Conservation (phyloP, 495 filamentous ascomycete genomes). For the Tuber microsphaerosporum region DNA sequence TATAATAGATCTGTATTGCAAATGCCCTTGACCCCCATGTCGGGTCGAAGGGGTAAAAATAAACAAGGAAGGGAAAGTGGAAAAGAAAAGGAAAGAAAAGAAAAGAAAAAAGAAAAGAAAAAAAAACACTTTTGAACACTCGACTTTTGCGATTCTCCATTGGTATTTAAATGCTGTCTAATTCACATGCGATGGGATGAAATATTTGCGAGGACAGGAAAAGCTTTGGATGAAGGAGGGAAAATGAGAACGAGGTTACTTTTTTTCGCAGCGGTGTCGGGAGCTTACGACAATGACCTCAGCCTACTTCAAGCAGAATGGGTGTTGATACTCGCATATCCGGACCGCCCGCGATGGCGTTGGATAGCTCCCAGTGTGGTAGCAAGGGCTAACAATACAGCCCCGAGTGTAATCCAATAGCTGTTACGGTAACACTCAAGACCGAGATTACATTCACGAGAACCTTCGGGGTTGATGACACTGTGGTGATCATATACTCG, state of each 20-base stretch:
- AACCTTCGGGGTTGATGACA: constrained; percentile 58
- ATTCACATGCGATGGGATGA: not conserved
- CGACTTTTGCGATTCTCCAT: constrained; percentile 16
- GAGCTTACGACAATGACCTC: not conserved
- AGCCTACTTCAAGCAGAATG: constrained; percentile 21
- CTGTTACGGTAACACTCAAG: constrained; percentile 72
- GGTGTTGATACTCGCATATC: constrained; percentile 11
- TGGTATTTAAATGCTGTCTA: constrained; percentile 11
- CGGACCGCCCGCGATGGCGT: constrained; percentile 50
- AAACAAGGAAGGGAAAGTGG: not conserved
- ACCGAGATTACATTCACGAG: constrained; percentile 69
- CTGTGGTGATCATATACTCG: constrained; percentile 75
- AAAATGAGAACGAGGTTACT: not conserved
- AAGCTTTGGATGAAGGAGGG: not conserved
- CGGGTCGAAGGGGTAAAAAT: constrained; percentile 22
- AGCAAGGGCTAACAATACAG: constrained; percentile 61
- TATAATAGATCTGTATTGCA: not conserved
- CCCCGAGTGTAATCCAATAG: constrained; percentile 73
- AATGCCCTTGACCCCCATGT: not conserved
- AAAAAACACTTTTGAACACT: constrained; percentile 9
- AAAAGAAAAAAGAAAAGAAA: constrained; percentile 8
- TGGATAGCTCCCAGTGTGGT: constrained; percentile 72
- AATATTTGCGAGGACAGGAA: not conserved
- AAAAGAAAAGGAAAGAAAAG: constrained; percentile 7
- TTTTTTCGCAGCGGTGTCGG: not conserved